These are phyloP conservation scores for Candida patagonica DNA, from an alignment of 805 yeast species.

Conservation along the genomic window DNA sequence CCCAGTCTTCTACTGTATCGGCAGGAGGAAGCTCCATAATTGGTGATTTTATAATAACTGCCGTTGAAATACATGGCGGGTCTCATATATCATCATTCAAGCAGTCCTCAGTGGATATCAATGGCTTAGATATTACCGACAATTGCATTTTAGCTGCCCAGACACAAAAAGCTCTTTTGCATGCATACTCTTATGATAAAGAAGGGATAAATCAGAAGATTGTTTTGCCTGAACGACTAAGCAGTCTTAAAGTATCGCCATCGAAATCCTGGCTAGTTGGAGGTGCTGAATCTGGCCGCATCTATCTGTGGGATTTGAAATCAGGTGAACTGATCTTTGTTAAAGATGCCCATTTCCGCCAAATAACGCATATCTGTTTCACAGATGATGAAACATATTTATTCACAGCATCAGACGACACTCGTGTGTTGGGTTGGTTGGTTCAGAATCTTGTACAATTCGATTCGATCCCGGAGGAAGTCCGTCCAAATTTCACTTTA, in stretches of 20 bases:
- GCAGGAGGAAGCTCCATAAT: neutral
- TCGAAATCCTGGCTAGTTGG: constrained; percentile 46
- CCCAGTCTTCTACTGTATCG: neutral
- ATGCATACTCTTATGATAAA: constrained; percentile 62
- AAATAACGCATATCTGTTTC: constrained; percentile 49
- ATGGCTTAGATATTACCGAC: constrained; percentile 42
- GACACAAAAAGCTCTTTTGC: constrained; percentile 61
- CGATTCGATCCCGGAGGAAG: constrained; percentile 24
- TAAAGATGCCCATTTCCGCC: constrained; percentile 79
- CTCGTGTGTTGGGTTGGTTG: constrained; percentile 70
- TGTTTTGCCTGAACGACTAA: constrained; percentile 73
- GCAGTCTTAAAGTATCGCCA: constrained; percentile 42
- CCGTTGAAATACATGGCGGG: constrained; percentile 32
- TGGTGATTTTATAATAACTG: constrained; percentile 11
- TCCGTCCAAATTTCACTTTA: constrained; percentile 20
- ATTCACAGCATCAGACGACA: constrained; percentile 72
- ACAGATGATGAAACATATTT: constrained; percentile 55
- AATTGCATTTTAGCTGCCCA: constrained; percentile 56
- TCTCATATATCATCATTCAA: constrained; percentile 37
- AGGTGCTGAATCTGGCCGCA: constrained; percentile 64
- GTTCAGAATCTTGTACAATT: constrained; percentile 44
- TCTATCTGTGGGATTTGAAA: constrained; percentile 76
- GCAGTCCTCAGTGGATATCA: constrained; percentile 38
- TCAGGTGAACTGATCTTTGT: constrained; percentile 69
- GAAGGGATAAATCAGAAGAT: constrained; percentile 64